phyloP scores from a whole-genome alignment of 2,329 filamentous ascomycete species.

The Polychaeton citri region DNA sequence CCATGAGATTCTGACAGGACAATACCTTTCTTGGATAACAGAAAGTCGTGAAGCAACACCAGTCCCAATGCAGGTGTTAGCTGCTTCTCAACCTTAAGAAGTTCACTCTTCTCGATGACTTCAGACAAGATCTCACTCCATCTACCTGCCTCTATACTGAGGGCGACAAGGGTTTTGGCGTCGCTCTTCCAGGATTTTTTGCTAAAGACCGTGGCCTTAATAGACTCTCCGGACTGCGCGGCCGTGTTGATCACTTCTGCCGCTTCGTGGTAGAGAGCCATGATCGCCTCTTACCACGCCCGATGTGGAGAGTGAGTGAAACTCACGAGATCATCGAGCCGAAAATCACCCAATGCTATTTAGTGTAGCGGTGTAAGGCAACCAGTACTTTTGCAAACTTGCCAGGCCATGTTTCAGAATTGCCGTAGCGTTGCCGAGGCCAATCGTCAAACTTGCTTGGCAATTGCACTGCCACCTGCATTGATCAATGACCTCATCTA shows the following conservation, averaged over 20 bases:
- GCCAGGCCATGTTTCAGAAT: no score
- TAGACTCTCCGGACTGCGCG: conserved; percentile 58
- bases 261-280: conserved; percentile 94
- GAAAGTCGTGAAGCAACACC: conserved; percentile 72
- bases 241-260: conserved; percentile 56
- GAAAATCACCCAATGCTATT: no score
- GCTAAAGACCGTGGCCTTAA: conserved; percentile 74
- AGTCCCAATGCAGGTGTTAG: conserved; percentile 68
- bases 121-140: conserved; percentile 80
- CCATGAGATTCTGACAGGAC: conserved; percentile 69
- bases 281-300: no score
- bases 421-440: no score
- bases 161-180: conserved; percentile 71
- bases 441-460: no score
- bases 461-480: no score
- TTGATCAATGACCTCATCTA: no score
- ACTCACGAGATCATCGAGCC: no score
- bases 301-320: no score
- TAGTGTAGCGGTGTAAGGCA: no score
- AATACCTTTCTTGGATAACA: conserved; percentile 70
- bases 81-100: conserved; percentile 74
- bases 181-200: conserved; percentile 63
- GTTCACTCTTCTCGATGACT: conserved; percentile 67
- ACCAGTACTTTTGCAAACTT: no score
- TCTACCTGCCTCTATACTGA: conserved; percentile 78